Conservation (phyloP, 768 basidiomycete genomes). For the Kwoniella dendrophila region DNA sequence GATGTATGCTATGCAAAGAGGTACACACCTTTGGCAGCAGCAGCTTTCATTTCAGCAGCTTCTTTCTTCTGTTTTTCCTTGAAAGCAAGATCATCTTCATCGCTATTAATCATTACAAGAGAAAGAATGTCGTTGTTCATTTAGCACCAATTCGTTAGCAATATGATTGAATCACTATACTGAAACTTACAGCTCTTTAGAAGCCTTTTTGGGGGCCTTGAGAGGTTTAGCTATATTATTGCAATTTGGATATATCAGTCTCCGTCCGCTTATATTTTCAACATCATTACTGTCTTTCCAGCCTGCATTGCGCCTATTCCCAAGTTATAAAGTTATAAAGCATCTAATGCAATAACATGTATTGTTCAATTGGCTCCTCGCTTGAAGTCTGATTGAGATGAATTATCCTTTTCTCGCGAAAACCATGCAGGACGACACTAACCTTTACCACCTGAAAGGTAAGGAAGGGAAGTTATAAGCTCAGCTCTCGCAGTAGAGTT, state of each 20-base stretch:
- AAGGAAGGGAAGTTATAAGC: not conserved
- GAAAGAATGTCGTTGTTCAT: too few relatives aligned
- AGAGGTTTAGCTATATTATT: constrained; percentile 30
- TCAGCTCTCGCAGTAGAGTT: too few relatives aligned
- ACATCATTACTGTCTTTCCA: too few relatives aligned
- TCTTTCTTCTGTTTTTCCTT: constrained; percentile 45
- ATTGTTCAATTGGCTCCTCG: too few relatives aligned
- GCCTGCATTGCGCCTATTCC: too few relatives aligned
- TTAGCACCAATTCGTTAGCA: too few relatives aligned
- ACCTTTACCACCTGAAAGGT: constrained; percentile 38
- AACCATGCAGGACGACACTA: constrained; percentile 2
- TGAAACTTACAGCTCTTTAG: constrained; percentile 40
- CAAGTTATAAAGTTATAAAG: too few relatives aligned
- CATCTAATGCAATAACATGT: too few relatives aligned
- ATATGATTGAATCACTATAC: not conserved
- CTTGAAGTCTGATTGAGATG: constrained; percentile 7
- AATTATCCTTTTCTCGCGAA: not conserved
- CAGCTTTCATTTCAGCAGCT: constrained; percentile 35
- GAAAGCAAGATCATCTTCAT: constrained; percentile 49
- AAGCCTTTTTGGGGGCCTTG: constrained; percentile 51
- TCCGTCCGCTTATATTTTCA: too few relatives aligned
- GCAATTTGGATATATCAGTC: not conserved
- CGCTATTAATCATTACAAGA: constrained; percentile 12
- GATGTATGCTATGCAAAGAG: not conserved
- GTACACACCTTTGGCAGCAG: constrained; percentile 35